Percentiles rank a stretch among this genome's conserved stretches.
phyloP scores from a whole-genome alignment of 257 asterid genomes.

The Primulina eburnea region DNA sequence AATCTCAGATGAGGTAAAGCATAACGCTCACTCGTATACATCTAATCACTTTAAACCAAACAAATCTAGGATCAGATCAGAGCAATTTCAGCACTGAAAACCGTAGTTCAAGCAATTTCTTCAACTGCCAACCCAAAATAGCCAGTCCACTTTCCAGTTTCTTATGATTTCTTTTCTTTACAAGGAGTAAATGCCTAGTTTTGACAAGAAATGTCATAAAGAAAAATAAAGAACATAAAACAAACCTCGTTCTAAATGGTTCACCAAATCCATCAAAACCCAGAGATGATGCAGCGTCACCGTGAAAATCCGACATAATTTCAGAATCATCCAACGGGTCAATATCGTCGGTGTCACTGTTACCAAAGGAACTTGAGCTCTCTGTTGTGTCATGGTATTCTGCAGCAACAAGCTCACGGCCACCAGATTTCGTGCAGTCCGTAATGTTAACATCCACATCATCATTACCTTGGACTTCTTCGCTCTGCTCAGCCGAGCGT shows the following conservation, averaged over 20 bases:
- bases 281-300: conserved; percentile 36
- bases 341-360: conserved; percentile 44
- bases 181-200: conserved; percentile 8
- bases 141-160: background rate
- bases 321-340: conserved; percentile 39
- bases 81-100: background rate
- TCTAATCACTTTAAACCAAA: background rate
- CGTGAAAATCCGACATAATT: conserved; percentile 38
- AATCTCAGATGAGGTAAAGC: background rate
- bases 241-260: conserved; percentile 38
- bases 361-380: conserved; percentile 75
- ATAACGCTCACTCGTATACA: background rate
- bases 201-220: background rate
- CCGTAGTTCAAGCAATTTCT: background rate
- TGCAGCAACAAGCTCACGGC: conserved; percentile 31
- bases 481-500: conserved; percentile 25
- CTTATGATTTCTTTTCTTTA: background rate
- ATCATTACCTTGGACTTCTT: conserved; percentile 31
- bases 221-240: background rate
- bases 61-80: background rate
- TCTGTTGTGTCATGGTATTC: conserved; percentile 55
- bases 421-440: conserved; percentile 38
- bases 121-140: background rate
- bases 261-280: conserved; percentile 37
- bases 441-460: conserved; percentile 44